phyloP scores from a whole-genome alignment of 768 basidiomycete species.

The Strobilomyces echinocephalus region DNA sequence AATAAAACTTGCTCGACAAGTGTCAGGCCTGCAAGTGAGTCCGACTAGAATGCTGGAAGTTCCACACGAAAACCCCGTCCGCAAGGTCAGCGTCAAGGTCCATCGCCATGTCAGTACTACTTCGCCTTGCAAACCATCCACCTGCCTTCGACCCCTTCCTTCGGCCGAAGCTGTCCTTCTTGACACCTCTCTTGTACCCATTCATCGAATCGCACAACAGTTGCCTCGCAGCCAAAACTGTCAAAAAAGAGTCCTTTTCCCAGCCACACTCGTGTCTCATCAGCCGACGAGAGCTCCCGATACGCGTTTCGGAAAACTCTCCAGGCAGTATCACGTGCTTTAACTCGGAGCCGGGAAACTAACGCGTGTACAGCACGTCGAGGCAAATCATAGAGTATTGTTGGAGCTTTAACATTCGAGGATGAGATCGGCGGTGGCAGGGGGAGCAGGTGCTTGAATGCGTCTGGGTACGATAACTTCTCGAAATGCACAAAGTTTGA shows the following conservation, averaged over 20 bases:
- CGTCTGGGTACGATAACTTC: slow-evolving; percentile 33
- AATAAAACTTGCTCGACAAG: too few species aligned
- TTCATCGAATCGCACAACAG: slow-evolving; percentile 35
- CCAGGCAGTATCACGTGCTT: slow-evolving; percentile 56
- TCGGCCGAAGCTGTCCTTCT: slow-evolving; percentile 48
- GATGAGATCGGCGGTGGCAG: slow-evolving; percentile 1
- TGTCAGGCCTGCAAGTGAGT: too few species aligned
- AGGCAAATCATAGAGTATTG: slow-evolving; percentile 24
- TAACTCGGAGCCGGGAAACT: slow-evolving; percentile 44
- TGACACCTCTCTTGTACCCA: slow-evolving; percentile 47
- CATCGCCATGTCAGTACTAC: background rate
- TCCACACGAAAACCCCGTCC: too few species aligned
- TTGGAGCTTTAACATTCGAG: background rate
- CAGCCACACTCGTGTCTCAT: slow-evolving; percentile 45
- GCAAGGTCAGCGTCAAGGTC: too few species aligned
- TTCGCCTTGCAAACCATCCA: slow-evolving; percentile 60
- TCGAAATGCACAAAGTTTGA: slow-evolving; percentile 54
- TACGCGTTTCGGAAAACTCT: slow-evolving; percentile 55
- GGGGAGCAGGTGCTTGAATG: slow-evolving; percentile 24
- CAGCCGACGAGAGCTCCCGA: slow-evolving; percentile 46
- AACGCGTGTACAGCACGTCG: slow-evolving; percentile 42
- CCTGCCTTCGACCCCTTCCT: slow-evolving; percentile 51
- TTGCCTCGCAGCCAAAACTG: slow-evolving; percentile 28
- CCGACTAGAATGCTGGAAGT: too few species aligned
- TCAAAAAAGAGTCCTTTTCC: slow-evolving; percentile 44